These are phyloP conservation scores for Monosporascus sp. DNA, from an alignment of 2,329 filamentous ascomycete species.

Conservation along the genomic window DNA sequence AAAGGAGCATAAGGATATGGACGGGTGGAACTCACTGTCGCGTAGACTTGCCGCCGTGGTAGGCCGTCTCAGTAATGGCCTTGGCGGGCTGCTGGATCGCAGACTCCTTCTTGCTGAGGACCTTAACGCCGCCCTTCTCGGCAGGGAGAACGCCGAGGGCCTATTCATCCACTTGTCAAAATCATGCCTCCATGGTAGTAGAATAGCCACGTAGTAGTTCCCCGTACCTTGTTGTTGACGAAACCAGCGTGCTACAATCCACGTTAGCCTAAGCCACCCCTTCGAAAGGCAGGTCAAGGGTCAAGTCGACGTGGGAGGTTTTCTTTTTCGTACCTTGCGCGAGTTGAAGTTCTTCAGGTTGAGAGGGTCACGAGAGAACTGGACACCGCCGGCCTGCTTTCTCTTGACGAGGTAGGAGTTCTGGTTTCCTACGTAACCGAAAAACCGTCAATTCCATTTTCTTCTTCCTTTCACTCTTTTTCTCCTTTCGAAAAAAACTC, in stretches of 20 bases:
- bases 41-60: slow-evolving; percentile 65
- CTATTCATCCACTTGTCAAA: slow-evolving; percentile 40
- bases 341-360: slow-evolving; percentile 90
- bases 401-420: slow-evolving; percentile 93
- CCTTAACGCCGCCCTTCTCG: slow-evolving; percentile 73
- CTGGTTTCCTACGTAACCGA: slow-evolving; percentile 59
- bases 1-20: neutral
- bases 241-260: slow-evolving; percentile 73
- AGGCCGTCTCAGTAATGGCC: slow-evolving; percentile 59
- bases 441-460: slow-evolving; percentile 13
- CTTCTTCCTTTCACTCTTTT: neutral
- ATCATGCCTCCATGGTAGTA: neutral
- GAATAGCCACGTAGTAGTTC: slow-evolving; percentile 1
- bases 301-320: neutral
- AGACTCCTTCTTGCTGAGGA: slow-evolving; percentile 79
- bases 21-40: slow-evolving; percentile 62
- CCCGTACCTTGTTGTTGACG: slow-evolving; percentile 81
- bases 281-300: no score
- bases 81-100: slow-evolving; percentile 68
- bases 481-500: neutral
- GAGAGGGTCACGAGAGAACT: slow-evolving; percentile 90
- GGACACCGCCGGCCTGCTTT: slow-evolving; percentile 68
- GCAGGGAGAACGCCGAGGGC: slow-evolving; percentile 73
- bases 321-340: slow-evolving; percentile 62
- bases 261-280: slow-evolving; percentile 27